These are phyloP conservation scores for Corymbia maculata DNA, from an alignment of 345 rosid genomes.

Conservation along the genomic window DNA sequence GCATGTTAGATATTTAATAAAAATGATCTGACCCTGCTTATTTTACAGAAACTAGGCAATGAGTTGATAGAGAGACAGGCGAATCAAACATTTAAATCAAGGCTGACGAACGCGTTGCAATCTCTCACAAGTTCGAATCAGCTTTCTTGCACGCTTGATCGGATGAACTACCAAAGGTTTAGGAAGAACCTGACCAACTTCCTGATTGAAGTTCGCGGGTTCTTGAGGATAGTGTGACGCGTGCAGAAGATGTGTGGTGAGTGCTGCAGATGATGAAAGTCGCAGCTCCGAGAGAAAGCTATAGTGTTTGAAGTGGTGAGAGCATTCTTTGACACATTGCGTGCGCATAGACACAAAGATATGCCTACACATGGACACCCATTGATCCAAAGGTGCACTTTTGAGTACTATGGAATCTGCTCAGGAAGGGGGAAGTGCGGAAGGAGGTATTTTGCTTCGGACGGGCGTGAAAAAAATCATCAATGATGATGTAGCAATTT, in stretches of 20 bases:
- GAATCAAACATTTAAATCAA: slow-evolving; percentile 38
- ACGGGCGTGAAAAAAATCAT: not conserved
- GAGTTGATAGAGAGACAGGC: slow-evolving; percentile 75
- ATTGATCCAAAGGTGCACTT: not conserved
- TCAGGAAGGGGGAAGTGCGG: not conserved
- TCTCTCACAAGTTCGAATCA: slow-evolving; percentile 77
- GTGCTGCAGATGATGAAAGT: not conserved
- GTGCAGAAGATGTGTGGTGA: not conserved
- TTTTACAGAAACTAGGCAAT: slow-evolving; percentile 58
- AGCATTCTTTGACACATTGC: not conserved
- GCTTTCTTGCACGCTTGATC: slow-evolving; percentile 71
- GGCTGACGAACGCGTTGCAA: slow-evolving; percentile 71
- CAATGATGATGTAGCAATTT: not conserved
- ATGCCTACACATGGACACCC: not conserved
- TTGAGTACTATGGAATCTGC: not conserved
- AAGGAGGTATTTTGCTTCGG: not conserved
- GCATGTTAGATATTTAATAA: not conserved
- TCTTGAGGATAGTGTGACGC: slow-evolving; percentile 52
- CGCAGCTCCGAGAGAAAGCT: not conserved
- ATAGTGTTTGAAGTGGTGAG: not conserved
- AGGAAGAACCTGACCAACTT: slow-evolving; percentile 80
- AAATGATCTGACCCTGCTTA: not conserved
- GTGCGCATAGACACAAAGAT: not conserved
- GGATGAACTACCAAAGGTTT: slow-evolving; percentile 83
- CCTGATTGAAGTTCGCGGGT: slow-evolving; percentile 88